Evolutionary conservation across 78 protist species (phyloP).

Genomic region (Corallochytrium limacisporum): DNA sequence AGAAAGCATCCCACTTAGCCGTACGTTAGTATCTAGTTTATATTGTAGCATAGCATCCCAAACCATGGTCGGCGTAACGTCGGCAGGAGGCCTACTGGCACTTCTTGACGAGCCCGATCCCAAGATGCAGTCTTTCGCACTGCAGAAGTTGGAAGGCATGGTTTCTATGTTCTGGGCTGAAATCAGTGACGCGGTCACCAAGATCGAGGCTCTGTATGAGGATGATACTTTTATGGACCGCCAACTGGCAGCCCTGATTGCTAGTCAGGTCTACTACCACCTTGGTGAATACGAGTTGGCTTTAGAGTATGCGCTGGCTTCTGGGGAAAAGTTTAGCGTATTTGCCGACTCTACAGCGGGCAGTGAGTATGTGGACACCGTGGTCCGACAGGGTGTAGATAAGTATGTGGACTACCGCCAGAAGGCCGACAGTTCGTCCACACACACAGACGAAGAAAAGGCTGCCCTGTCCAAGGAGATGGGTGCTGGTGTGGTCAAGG

Average conservation of each 20-base stretch:
- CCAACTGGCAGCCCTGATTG: conserved; percentile 60
- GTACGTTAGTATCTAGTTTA: too few species aligned
- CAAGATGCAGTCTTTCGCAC: not conserved
- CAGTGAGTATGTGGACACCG: conserved; percentile 59
- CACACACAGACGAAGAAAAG: too few species aligned
- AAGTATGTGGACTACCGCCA: too few species aligned
- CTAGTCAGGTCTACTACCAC: conserved; percentile 80
- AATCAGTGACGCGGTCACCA: too few species aligned
- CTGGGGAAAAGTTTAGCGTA: conserved; percentile 71
- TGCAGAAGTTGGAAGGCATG: not conserved
- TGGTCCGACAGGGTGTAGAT: not conserved
- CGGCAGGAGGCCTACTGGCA: conserved; percentile 15
- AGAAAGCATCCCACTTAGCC: too few species aligned
- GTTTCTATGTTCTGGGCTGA: not conserved
- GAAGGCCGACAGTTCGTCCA: too few species aligned
- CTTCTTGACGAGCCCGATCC: conserved; percentile 17
- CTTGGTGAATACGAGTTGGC: conserved; percentile 65
- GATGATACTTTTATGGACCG: conserved; percentile 31
- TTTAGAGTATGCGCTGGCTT: conserved; percentile 63
- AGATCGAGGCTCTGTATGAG: conserved; percentile 52
- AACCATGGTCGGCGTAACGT: too few species aligned
- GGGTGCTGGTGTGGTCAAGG: too few species aligned
- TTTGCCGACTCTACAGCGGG: conserved; percentile 13
- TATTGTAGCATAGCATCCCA: too few species aligned
- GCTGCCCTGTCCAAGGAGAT: too few species aligned